A percentile compares a stretch with the other conserved stretches of the same genome.
These are phyloP conservation scores for Paramecium octaurelia DNA, from an alignment of 73 alveolate species.

Conservation along the genomic window DNA sequence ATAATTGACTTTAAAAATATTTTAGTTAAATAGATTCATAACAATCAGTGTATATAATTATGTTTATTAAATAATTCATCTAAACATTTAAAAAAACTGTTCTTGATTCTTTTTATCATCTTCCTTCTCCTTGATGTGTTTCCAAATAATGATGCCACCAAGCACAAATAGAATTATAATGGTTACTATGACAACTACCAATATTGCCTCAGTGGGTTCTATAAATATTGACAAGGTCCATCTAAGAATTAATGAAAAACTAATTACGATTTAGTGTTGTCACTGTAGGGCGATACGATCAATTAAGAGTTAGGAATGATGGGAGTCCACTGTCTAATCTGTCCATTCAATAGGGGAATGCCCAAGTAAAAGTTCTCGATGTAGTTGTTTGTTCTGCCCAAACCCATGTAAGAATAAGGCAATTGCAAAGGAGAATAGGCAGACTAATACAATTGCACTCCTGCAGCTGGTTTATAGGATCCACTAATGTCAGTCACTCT, in stretches of 20 bases:
- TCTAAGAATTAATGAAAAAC: neutral
- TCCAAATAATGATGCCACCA: constrained; percentile 58
- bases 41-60: neutral
- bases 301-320: constrained; percentile 63
- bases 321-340: constrained; percentile 62
- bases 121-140: constrained; percentile 52
- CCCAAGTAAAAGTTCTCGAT: constrained; percentile 58
- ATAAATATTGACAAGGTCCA: constrained; percentile 59
- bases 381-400: constrained; percentile 63
- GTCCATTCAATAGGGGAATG: constrained; percentile 40
- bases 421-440: constrained; percentile 43
- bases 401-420: constrained; percentile 60
- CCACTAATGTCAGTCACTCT: constrained; percentile 52
- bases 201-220: constrained; percentile 56
- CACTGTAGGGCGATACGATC: constrained; percentile 49
- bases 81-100: constrained; percentile 46
- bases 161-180: constrained; percentile 22
- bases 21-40: neutral
- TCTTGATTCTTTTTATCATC: constrained; percentile 51
- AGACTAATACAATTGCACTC: constrained; percentile 43
- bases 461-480: constrained; percentile 47
- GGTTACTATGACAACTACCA: constrained; percentile 55
- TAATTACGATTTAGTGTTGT: neutral
- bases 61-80: constrained; percentile 27
- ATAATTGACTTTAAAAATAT: neutral